Conservation (phyloP, 805 yeast genomes). For the Cyberlindnera mrakii region DNA sequence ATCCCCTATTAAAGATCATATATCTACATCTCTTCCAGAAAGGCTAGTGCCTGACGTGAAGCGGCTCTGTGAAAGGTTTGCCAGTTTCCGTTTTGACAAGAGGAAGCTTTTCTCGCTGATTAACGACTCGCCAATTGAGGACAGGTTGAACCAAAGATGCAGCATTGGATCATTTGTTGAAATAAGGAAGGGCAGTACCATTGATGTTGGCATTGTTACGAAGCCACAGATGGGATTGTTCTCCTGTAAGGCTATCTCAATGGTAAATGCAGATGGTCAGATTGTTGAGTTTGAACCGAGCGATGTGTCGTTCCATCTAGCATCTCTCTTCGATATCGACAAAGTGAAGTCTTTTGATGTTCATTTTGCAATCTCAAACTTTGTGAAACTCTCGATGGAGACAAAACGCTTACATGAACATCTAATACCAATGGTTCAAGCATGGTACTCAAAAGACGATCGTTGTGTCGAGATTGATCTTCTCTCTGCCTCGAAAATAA, state of each 20-base stretch:
- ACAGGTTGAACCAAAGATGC: slow-evolving; percentile 1
- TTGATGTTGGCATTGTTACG: slow-evolving; percentile 4
- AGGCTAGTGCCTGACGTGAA: background rate
- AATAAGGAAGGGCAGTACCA: background rate
- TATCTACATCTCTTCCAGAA: background rate
- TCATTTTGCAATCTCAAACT: background rate
- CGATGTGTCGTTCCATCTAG: slow-evolving; percentile 10
- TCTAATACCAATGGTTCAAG: slow-evolving; percentile 8
- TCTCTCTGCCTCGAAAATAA: background rate
- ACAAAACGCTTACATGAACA: background rate
- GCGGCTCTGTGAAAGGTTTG: background rate
- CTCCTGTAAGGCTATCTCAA: slow-evolving; percentile 1
- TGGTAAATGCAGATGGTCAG: slow-evolving; percentile 5
- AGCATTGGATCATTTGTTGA: slow-evolving; percentile 11
- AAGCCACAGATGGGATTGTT: slow-evolving; percentile 7
- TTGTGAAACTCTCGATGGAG: background rate
- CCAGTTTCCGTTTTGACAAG: background rate
- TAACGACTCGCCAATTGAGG: background rate
- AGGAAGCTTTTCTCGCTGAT: background rate
- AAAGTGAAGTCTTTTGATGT: background rate
- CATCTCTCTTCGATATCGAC: background rate
- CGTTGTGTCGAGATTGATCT: slow-evolving; percentile 6
- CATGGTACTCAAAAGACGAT: slow-evolving; percentile 8
- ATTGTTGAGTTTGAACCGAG: slow-evolving; percentile 2
- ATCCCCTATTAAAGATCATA: no score